Evolutionary conservation across 352 stramenopile species (phyloP).

Genomic region (Pseudoperonospora humuli): DNA sequence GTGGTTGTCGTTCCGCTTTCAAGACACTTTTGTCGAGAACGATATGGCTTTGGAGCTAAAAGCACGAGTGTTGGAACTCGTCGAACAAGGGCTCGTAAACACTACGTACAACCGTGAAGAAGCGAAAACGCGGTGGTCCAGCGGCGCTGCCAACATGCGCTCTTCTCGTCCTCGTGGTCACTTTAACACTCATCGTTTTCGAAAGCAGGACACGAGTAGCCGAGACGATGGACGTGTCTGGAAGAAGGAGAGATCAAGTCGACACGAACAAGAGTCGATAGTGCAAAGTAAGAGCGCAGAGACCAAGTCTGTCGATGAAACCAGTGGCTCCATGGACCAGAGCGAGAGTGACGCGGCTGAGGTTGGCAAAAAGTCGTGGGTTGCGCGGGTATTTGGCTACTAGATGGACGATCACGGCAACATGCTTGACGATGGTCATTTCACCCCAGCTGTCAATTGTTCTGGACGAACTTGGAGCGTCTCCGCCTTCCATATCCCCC

Average conservation of each 20-base stretch:
- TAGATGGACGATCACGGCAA: no score
- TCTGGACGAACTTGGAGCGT: no score
- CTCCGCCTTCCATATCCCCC: no score
- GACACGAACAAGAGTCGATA: not conserved
- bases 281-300: not conserved
- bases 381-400: conserved; percentile 6
- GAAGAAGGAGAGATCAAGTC: not conserved
- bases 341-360: not conserved
- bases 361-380: conserved; percentile 6
- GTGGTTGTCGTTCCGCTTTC: conserved; percentile 90
- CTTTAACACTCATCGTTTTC: conserved; percentile 7
- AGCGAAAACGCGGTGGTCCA: conserved; percentile 29
- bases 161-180: conserved; percentile 2
- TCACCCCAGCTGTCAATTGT: no score
- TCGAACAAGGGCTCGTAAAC: conserved; percentile 65
- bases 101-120: conserved; percentile 69
- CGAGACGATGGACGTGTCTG: conserved; percentile 1
- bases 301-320: not conserved
- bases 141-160: conserved; percentile 12
- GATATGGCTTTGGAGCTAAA: conserved; percentile 62
- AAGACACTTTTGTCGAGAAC: conserved; percentile 74
- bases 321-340: not conserved
- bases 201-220: not conserved
- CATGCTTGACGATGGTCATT: no score
- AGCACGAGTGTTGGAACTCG: conserved; percentile 47